A percentile compares a stretch with the other conserved stretches of the same genome.
These are phyloP conservation scores for Parietaria judaica DNA, from an alignment of 306 rosid species.

Conservation along the genomic window DNA sequence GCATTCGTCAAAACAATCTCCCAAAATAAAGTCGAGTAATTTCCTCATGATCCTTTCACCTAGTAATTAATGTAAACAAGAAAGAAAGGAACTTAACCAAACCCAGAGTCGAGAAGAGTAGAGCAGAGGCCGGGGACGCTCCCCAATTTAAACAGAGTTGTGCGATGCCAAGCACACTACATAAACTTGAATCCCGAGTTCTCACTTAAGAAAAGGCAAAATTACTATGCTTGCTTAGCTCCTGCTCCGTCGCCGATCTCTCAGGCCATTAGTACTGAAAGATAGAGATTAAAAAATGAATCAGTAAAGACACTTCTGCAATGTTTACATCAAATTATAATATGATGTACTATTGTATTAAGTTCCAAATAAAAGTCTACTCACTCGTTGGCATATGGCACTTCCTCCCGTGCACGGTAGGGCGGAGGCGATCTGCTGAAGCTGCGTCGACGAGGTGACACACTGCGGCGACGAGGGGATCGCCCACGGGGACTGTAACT, in stretches of 20 bases:
- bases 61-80: slow-evolving; percentile 35
- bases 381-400: slow-evolving; percentile 88
- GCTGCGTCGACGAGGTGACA: slow-evolving; percentile 91
- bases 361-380: neutral
- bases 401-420: slow-evolving; percentile 76
- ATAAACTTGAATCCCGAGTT: slow-evolving; percentile 40
- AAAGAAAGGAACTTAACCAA: slow-evolving; percentile 67
- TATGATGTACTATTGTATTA: neutral
- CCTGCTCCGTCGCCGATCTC: slow-evolving; percentile 89
- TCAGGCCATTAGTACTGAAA: slow-evolving; percentile 70
- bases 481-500: slow-evolving; percentile 91
- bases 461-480: slow-evolving; percentile 88
- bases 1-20: slow-evolving; percentile 32
- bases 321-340: neutral
- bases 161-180: slow-evolving; percentile 55
- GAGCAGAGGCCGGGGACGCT: slow-evolving; percentile 58
- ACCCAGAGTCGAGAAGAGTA: slow-evolving; percentile 41
- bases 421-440: slow-evolving; percentile 80
- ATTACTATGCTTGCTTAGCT: slow-evolving; percentile 42
- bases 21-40: slow-evolving; percentile 27
- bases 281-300: slow-evolving; percentile 8
- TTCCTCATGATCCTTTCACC: slow-evolving; percentile 32
- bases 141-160: slow-evolving; percentile 63
- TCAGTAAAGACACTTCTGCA: slow-evolving; percentile 1
- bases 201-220: slow-evolving; percentile 32